Percentiles rank a stretch among this genome's conserved stretches.
Evolutionary conservation across 2,329 filamentous ascomycete genomes (phyloP).

Genomic region (Aspergillus latus): DNA sequence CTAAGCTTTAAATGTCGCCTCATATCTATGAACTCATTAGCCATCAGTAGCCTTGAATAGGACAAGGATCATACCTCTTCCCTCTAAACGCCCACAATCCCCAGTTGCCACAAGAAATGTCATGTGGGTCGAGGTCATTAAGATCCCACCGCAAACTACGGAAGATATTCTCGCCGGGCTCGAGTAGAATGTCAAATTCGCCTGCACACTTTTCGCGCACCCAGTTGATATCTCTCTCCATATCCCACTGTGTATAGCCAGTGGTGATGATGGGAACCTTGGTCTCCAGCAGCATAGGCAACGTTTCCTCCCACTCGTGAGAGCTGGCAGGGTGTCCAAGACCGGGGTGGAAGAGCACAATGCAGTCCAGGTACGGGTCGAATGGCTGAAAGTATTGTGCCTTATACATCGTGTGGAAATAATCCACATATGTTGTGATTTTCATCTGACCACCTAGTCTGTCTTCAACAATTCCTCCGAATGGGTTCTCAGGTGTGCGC

Average conservation of each 20-base stretch:
- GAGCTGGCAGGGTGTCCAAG: slow-evolving; percentile 90
- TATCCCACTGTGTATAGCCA: slow-evolving; percentile 92
- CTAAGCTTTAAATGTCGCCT: slow-evolving; percentile 37
- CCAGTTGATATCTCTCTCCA: slow-evolving; percentile 90
- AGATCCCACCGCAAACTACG: slow-evolving; percentile 94
- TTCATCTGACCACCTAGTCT: slow-evolving; percentile 86
- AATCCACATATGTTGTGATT: slow-evolving; percentile 96
- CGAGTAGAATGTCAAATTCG: slow-evolving; percentile 87
- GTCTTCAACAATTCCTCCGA: slow-evolving; percentile 91
- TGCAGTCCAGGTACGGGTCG: slow-evolving; percentile 97
- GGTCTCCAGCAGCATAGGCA: slow-evolving; percentile 87
- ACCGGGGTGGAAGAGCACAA: slow-evolving; percentile 95
- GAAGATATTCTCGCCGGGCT: slow-evolving; percentile 93
- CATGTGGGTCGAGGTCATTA: slow-evolving; percentile 91
- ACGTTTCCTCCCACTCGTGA: slow-evolving; percentile 89
- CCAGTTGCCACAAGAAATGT: slow-evolving; percentile 95
- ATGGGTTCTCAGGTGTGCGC: slow-evolving; percentile 82
- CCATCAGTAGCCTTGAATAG: neutral
- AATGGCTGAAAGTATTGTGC: slow-evolving; percentile 89
- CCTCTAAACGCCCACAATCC: slow-evolving; percentile 95
- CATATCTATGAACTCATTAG: slow-evolving; percentile 32
- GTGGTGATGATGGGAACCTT: slow-evolving; percentile 94
- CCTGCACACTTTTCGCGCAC: slow-evolving; percentile 80
- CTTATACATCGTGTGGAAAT: slow-evolving; percentile 94
- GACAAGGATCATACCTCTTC: slow-evolving; percentile 68